Conservation (phyloP, 805 yeast genomes). For the Candida schatavii region DNA sequence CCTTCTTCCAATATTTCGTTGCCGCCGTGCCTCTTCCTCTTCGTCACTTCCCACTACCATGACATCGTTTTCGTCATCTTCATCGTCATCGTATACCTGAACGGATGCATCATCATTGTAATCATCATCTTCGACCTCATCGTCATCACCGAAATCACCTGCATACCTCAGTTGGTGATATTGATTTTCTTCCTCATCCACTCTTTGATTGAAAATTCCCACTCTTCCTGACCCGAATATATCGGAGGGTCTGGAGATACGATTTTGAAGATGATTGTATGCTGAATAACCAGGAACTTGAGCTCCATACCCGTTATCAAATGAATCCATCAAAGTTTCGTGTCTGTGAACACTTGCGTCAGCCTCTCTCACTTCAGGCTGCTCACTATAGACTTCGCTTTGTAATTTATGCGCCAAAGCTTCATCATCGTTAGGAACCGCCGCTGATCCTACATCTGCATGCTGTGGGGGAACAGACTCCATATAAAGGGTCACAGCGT, state of each 20-base stretch:
- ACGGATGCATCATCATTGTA: conserved; percentile 15
- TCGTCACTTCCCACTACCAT: conserved; percentile 30
- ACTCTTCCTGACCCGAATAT: conserved; percentile 49
- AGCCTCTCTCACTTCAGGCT: conserved; percentile 43
- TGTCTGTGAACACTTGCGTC: conserved; percentile 76
- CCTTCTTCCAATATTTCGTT: conserved; percentile 24
- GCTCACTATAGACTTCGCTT: conserved; percentile 52
- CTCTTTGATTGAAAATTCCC: conserved; percentile 60
- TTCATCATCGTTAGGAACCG: conserved; percentile 38
- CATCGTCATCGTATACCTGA: conserved; percentile 31
- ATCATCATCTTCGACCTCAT: conserved; percentile 23
- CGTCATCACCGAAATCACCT: conserved; percentile 19
- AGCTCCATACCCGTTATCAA: conserved; percentile 9
- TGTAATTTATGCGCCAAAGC: conserved; percentile 62
- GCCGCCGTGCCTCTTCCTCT: conserved; percentile 21
- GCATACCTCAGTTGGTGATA: conserved; percentile 15
- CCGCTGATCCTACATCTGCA: conserved; percentile 6
- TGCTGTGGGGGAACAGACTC: conserved; percentile 42
- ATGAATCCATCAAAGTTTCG: conserved; percentile 66
- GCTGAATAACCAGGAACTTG: background rate
- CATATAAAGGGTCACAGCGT: conserved; percentile 79
- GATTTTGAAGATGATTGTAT: conserved; percentile 6
- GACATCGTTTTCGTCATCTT: conserved; percentile 34
- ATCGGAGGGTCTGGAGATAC: conserved; percentile 26
- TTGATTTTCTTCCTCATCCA: conserved; percentile 38